A percentile compares a stretch with the other conserved stretches of the same genome.
Evolutionary conservation across 805 yeast genomes (phyloP).

Genomic region (Ogataea trehalophila): DNA sequence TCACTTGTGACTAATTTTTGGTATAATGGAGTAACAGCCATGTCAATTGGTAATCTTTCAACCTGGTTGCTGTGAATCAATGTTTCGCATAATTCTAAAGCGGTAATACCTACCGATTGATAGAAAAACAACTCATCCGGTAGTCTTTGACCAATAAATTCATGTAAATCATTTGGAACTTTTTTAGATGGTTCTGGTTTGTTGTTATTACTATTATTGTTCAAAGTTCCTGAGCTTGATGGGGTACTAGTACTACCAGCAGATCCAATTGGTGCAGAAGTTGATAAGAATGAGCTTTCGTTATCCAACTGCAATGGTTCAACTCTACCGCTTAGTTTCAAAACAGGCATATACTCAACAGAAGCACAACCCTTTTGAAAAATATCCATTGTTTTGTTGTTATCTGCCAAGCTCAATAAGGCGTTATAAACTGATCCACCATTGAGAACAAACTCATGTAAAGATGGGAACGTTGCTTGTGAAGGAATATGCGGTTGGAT

Average conservation of each 20-base stretch:
- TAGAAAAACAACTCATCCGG: conserved; percentile 85
- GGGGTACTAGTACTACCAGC: conserved; percentile 8
- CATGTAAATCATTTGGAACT: conserved; percentile 77
- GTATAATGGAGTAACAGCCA: conserved; percentile 52
- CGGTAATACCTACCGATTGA: conserved; percentile 69
- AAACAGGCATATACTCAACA: conserved; percentile 66
- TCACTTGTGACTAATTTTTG: conserved; percentile 45
- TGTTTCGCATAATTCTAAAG: conserved; percentile 59
- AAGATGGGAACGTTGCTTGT: conserved; percentile 23
- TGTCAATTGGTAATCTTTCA: conserved; percentile 65
- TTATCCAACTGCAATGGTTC: conserved; percentile 39
- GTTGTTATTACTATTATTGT: conserved; percentile 1
- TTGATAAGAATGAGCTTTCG: conserved; percentile 16
- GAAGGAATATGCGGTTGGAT: conserved; percentile 38
- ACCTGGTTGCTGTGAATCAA: conserved; percentile 58
- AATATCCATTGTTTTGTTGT: conserved; percentile 39
- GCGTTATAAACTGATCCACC: conserved; percentile 46
- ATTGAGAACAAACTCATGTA: conserved; percentile 29
- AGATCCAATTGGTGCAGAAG: neutral
- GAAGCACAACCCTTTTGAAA: conserved; percentile 69
- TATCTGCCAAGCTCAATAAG: conserved; percentile 39
- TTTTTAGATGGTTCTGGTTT: conserved; percentile 18
- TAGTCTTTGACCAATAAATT: conserved; percentile 73
- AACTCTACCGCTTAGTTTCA: conserved; percentile 64
- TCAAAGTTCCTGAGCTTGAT: conserved; percentile 2